Base-by-base conservation (phyloP, 2,329 filamentous ascomycete species). In the Diaporthe ilicicola region DNA sequence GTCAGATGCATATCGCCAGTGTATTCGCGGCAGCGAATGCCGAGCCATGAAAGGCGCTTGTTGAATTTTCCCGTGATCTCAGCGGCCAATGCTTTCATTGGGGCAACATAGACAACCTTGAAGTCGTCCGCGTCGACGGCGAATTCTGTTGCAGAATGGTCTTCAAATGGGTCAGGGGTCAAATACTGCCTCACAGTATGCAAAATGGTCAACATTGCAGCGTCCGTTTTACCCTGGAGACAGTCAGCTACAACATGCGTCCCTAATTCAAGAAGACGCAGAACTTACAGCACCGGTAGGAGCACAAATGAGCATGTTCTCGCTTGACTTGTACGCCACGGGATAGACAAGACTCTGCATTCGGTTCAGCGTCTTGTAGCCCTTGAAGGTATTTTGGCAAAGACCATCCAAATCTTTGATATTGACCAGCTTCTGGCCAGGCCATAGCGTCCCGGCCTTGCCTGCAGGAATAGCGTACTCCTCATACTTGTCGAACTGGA, bases 1-100 rank as follows among this genome's bases (percentile, higher is more conserved):
- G 95, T 98, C 70, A 99, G 88, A 79, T 99, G 96, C 96, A 99
- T 99, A 80, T 99, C 96, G 77, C 96, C 96, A 59, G 96, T 99
- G 80, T 97, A 91, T 82, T 99, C 96, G 73, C 96, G 92, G 74
- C 94, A 95, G 79, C 94, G 91, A 76, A 99, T 90, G 9, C 95
- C 95, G 7, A 99, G 88, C 97, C 97, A 99, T 2, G 94, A 92
- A 4, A 99, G 88, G 32, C 95, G 91, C 80, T 94, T 97, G 56
- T 94, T 93, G 3, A 99, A 86, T 83, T 99, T 99, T 44, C 95
- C 94, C 0, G 96, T 98, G 50, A 99, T 93, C 82, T 99, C 96
- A 9, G 97, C 96, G 5, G 97, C 97, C 22, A 99, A 86, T 0
- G 96, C 97, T 81, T 99, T 99, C 97, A 99, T 99, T 0, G 96